phyloP scores from a whole-genome alignment of 306 rosid genomes.

The Acacia acuminata region DNA sequence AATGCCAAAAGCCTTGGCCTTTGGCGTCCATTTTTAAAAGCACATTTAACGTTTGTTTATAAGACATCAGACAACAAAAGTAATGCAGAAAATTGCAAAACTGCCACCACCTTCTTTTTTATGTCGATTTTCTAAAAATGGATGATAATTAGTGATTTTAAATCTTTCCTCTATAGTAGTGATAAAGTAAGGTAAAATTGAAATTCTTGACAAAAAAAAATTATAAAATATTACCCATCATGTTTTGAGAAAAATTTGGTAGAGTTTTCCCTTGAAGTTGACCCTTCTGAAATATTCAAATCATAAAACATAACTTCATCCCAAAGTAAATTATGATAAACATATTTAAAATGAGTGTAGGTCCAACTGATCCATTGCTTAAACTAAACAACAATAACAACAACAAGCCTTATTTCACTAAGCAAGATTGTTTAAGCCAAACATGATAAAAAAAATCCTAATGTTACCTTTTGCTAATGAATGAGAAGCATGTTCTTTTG shows the following conservation, averaged over 20 bases:
- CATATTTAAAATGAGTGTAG: background rate
- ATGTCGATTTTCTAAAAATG: too few relatives aligned
- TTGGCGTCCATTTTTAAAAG: too few relatives aligned
- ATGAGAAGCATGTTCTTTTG: constrained; percentile 35
- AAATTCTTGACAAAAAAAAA: background rate
- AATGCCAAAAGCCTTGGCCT: too few relatives aligned
- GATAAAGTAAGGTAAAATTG: background rate
- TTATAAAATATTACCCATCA: background rate
- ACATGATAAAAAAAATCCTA: background rate
- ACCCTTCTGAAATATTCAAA: background rate
- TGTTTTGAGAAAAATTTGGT: background rate
- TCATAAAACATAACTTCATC: background rate
- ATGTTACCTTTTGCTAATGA: background rate
- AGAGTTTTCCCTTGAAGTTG: background rate
- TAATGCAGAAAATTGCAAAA: too few relatives aligned
- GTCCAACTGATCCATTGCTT: background rate
- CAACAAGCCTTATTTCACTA: too few relatives aligned
- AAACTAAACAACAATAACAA: background rate
- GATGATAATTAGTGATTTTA: too few relatives aligned
- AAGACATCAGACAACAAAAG: too few relatives aligned
- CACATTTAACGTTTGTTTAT: too few relatives aligned
- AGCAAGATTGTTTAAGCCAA: background rate
- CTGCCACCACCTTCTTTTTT: too few relatives aligned
- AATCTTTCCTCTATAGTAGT: too few relatives aligned
- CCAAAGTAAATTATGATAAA: background rate